Conservation (phyloP, 208 protist genomes). For the Trypanosoma brucei region DNA sequence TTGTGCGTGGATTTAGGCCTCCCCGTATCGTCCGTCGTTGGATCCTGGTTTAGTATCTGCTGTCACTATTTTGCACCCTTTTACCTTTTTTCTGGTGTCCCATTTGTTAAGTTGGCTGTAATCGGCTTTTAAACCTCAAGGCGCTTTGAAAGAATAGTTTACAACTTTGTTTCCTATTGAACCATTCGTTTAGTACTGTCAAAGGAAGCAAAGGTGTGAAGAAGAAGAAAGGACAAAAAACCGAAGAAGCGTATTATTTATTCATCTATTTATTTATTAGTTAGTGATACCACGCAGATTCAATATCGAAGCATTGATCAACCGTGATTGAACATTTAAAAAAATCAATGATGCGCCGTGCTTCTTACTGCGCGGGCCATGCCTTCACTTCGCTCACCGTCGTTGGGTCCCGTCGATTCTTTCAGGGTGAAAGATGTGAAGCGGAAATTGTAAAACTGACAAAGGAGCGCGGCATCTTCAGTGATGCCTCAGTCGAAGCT, state of each 20-base stretch:
- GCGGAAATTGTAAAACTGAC: conserved; percentile 23
- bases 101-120: too few relatives aligned
- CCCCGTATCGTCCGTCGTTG: too few relatives aligned
- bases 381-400: conserved; percentile 3
- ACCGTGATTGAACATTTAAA: background rate
- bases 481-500: conserved; percentile 29
- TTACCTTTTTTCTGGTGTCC: too few relatives aligned
- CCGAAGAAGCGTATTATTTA: background rate
- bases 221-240: background rate
- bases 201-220: background rate
- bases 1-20: too few relatives aligned
- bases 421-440: conserved; percentile 12
- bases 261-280: background rate
- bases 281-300: background rate
- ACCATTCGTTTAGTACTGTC: too few relatives aligned
- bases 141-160: too few relatives aligned
- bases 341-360: conserved; percentile 1
- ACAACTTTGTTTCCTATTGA: too few relatives aligned
- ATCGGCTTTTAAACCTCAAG: too few relatives aligned
- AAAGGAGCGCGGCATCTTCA: conserved; percentile 43
- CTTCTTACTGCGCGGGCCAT: background rate
- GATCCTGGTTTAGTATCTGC: too few relatives aligned
- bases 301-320: too few relatives aligned
- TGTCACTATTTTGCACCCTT: too few relatives aligned
- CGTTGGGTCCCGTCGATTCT: conserved; percentile 1